Percentiles rank a stretch among this genome's conserved stretches.
Conservation (phyloP, 148 eudicot genomes). For the Vaccinium myrtillus region DNA sequence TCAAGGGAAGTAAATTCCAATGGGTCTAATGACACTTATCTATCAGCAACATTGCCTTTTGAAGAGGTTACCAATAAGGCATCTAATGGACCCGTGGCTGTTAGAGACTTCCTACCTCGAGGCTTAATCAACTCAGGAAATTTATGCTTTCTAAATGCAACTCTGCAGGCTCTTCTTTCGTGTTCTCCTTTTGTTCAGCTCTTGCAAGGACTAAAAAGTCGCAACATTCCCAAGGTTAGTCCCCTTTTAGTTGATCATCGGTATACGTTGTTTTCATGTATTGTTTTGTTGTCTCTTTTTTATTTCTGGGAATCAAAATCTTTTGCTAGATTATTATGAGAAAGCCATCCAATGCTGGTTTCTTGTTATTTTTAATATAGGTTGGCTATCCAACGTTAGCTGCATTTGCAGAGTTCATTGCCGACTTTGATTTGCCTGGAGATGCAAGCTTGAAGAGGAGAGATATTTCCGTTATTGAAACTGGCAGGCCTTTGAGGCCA, state of each 20-base stretch:
- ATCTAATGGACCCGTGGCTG: slow-evolving; percentile 42
- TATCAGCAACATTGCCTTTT: slow-evolving; percentile 22
- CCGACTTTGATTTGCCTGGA: slow-evolving; percentile 58
- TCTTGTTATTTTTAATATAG: slow-evolving; percentile 27
- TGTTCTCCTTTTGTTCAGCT: slow-evolving; percentile 92
- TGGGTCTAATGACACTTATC: slow-evolving; percentile 39
- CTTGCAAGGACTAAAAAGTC: slow-evolving; percentile 63
- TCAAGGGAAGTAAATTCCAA: slow-evolving; percentile 25
- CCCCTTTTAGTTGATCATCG: not conserved
- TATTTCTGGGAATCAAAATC: not conserved
- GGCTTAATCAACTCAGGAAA: slow-evolving; percentile 93
- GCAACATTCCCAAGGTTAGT: slow-evolving; percentile 61
- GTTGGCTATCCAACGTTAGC: slow-evolving; percentile 72
- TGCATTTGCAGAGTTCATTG: slow-evolving; percentile 69
- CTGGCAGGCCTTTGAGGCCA: slow-evolving; percentile 78
- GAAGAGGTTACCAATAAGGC: slow-evolving; percentile 27
- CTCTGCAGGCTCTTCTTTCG: slow-evolving; percentile 83
- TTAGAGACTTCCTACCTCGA: slow-evolving; percentile 59
- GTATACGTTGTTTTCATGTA: not conserved
- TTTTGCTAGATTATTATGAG: not conserved
- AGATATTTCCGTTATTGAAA: slow-evolving; percentile 48
- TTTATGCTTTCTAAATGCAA: slow-evolving; percentile 89
- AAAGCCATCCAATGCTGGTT: not conserved
- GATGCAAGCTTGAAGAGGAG: slow-evolving; percentile 51
- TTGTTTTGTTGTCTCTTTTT: not conserved